Conservation (phyloP, 176 grass and related monocot genomes). For the Hyparrhenia diplandra region DNA sequence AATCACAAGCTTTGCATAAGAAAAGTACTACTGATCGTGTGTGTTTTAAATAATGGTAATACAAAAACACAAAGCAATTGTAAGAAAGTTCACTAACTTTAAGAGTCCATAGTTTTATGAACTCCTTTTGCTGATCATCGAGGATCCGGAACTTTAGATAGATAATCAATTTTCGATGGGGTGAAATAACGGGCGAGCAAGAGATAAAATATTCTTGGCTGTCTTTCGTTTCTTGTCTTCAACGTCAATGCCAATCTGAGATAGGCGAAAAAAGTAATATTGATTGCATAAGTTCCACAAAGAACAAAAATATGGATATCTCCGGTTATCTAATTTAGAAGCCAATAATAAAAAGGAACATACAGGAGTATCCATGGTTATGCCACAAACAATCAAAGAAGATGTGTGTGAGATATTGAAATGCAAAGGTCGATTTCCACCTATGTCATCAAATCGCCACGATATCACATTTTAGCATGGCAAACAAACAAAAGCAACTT, state of each 20-base stretch:
- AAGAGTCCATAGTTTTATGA: slow-evolving; percentile 94
- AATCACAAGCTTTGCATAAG: background rate
- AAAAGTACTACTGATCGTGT: background rate
- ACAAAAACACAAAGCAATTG: background rate
- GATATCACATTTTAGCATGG: slow-evolving; percentile 56
- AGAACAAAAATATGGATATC: background rate
- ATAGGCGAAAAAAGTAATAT: slow-evolving; percentile 11
- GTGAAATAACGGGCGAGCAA: slow-evolving; percentile 89
- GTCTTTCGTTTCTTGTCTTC: slow-evolving; percentile 89
- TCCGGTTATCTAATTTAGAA: background rate
- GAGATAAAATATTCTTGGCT: slow-evolving; percentile 54
- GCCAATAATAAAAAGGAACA: slow-evolving; percentile 17
- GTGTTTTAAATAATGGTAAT: slow-evolving; percentile 14
- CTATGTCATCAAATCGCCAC: slow-evolving; percentile 37
- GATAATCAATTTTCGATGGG: slow-evolving; percentile 67
- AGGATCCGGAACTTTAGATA: slow-evolving; percentile 48
- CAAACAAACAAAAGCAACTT: slow-evolving; percentile 25
- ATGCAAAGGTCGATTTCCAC: slow-evolving; percentile 57
- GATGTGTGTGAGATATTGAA: slow-evolving; percentile 93
- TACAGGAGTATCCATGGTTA: slow-evolving; percentile 64
- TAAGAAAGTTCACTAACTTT: slow-evolving; percentile 57
- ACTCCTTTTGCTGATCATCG: slow-evolving; percentile 73
- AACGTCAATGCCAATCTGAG: slow-evolving; percentile 89
- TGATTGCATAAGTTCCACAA: slow-evolving; percentile 5
- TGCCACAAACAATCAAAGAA: slow-evolving; percentile 86